A percentile compares a stretch with the other conserved stretches of the same genome.
These are phyloP conservation scores for Rhexocercosporidium sp. DNA, from an alignment of 2,329 filamentous ascomycete species.

Conservation along the genomic window DNA sequence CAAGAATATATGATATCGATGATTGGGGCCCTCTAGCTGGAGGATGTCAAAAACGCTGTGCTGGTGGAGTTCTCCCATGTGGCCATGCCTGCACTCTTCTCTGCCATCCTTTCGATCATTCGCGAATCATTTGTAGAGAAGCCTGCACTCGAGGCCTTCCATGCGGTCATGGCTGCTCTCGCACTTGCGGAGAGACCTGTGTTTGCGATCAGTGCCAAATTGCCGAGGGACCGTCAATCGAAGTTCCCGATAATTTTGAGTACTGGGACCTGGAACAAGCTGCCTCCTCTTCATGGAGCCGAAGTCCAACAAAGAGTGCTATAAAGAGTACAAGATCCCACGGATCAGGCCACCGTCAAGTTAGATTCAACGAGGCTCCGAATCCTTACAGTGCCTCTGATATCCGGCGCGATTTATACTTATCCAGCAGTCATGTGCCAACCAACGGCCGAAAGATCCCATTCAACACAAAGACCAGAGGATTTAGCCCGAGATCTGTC, in stretches of 20 bases:
- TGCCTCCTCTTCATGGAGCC: not conserved
- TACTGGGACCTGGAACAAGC: not conserved
- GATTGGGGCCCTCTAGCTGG: constrained; percentile 59
- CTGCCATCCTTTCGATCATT: constrained; percentile 41
- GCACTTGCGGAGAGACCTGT: constrained; percentile 34
- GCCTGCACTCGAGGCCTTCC: constrained; percentile 31
- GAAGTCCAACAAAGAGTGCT: not conserved
- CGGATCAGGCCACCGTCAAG: not conserved
- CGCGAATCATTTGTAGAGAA: constrained; percentile 31
- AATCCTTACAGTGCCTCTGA: constrained; percentile 3
- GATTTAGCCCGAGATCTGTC: not conserved
- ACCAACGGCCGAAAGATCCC: not conserved
- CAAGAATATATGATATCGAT: constrained; percentile 55
- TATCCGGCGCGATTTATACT: not conserved
- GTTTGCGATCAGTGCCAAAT: constrained; percentile 28
- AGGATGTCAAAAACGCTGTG: constrained; percentile 57
- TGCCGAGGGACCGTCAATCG: not conserved
- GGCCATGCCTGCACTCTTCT: constrained; percentile 38
- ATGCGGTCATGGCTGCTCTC: constrained; percentile 41
- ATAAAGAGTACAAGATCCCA: not conserved
- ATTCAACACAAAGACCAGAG: not conserved
- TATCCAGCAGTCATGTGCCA: not conserved
- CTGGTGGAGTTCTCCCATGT: constrained; percentile 40
- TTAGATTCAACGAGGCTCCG: not conserved
- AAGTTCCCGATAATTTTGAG: not conserved